phyloP scores from a whole-genome alignment of 2,329 filamentous ascomycete genomes.

The Cercospora canescens region DNA sequence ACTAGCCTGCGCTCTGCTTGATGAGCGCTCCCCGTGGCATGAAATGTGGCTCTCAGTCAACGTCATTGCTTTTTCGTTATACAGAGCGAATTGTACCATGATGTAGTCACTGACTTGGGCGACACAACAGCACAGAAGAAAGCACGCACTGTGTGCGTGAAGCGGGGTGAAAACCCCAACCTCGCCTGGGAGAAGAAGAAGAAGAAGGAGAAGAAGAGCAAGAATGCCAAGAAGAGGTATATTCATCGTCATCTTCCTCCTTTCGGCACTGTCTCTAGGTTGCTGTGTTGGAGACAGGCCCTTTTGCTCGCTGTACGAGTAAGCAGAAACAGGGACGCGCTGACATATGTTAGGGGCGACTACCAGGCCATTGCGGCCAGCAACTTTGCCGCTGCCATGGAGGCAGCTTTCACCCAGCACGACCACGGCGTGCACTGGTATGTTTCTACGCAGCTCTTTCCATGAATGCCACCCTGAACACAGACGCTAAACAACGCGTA shows the following conservation, averaged over 20 bases:
- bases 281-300: background rate
- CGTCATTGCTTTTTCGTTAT: background rate
- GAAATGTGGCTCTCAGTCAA: background rate
- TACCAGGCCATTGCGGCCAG: no score
- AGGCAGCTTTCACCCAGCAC: background rate
- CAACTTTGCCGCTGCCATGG: background rate
- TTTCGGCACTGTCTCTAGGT: background rate
- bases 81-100: background rate
- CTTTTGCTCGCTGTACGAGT: no score
- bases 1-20: background rate
- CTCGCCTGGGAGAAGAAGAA: background rate
- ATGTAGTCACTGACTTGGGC: background rate
- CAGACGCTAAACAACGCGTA: background rate
- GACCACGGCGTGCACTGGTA: background rate
- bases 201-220: background rate
- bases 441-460: background rate
- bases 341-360: background rate
- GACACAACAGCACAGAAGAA: background rate
- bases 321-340: background rate
- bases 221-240: background rate
- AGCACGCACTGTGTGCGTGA: background rate
- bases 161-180: background rate
- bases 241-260: background rate
- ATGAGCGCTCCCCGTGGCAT: background rate
- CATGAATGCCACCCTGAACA: background rate